Evolutionary conservation across 257 asterid species (phyloP).

Genomic region (Jasminum sambac): DNA sequence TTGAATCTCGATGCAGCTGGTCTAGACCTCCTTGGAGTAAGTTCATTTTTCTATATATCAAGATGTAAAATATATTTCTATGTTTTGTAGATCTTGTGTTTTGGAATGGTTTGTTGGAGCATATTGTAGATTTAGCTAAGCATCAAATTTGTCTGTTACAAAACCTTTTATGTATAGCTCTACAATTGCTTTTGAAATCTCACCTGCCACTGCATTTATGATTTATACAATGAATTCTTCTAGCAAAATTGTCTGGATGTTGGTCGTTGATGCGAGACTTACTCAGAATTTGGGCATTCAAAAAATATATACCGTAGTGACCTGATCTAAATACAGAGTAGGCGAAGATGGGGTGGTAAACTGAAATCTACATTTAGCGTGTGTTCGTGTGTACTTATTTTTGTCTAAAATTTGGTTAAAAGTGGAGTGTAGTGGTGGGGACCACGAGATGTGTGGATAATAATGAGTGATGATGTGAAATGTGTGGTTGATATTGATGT

Average conservation of each 20-base stretch:
- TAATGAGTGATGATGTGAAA: too few species aligned
- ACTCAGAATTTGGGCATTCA: background rate
- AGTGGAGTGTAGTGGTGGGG: too few species aligned
- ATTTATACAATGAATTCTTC: background rate
- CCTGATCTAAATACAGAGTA: background rate
- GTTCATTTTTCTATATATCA: conserved; percentile 32
- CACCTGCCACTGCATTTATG: background rate
- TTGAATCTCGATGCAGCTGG: conserved; percentile 72
- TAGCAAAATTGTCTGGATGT: background rate
- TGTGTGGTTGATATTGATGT: too few species aligned
- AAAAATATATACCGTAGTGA: background rate
- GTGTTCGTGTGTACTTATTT: too few species aligned
- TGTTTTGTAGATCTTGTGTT: background rate
- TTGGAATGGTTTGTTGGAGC: background rate
- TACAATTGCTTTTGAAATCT: background rate
- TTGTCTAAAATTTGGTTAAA: too few species aligned
- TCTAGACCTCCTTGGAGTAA: conserved; percentile 82
- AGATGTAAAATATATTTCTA: background rate
- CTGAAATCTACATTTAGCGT: background rate
- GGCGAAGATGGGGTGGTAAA: background rate
- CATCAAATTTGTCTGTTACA: background rate
- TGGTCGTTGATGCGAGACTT: background rate
- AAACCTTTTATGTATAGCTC: background rate
- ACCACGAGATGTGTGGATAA: too few species aligned
- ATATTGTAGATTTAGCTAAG: background rate